phyloP scores from a whole-genome alignment of 805 yeast genomes.

The Lipomyces yamadae region DNA sequence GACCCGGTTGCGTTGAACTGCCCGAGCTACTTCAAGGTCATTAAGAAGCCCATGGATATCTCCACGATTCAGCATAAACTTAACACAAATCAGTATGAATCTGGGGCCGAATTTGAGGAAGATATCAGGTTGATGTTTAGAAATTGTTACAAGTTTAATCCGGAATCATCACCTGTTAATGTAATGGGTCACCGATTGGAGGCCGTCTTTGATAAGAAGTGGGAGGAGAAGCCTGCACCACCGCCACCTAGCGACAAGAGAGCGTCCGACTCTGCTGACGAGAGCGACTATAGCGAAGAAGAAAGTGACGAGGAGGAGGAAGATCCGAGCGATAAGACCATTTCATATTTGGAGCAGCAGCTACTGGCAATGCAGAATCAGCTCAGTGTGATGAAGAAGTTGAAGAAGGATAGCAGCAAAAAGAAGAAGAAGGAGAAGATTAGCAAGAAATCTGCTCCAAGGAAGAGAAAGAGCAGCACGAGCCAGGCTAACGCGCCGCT shows the following conservation, averaged over 20 bases:
- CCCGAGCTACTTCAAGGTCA: slow-evolving; percentile 84
- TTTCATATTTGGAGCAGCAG: slow-evolving; percentile 85
- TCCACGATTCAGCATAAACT: slow-evolving; percentile 81
- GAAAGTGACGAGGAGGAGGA: slow-evolving; percentile 66
- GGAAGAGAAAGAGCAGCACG: slow-evolving; percentile 22
- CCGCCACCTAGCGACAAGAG: slow-evolving; percentile 63
- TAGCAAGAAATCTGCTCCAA: slow-evolving; percentile 47
- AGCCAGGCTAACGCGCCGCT: slow-evolving; percentile 42
- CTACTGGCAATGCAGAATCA: slow-evolving; percentile 83
- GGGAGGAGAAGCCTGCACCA: slow-evolving; percentile 75
- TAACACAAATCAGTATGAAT: slow-evolving; percentile 84
- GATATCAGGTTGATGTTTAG: slow-evolving; percentile 83
- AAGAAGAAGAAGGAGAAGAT: slow-evolving; percentile 58
- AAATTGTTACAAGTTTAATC: slow-evolving; percentile 91
- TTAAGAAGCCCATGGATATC: slow-evolving; percentile 94
- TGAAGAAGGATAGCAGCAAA: slow-evolving; percentile 64
- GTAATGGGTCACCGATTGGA: slow-evolving; percentile 93
- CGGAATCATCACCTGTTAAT: slow-evolving; percentile 96
- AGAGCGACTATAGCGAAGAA: slow-evolving; percentile 51
- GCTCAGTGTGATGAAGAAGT: slow-evolving; percentile 78
- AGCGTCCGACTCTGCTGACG: slow-evolving; percentile 23
- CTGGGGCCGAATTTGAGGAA: slow-evolving; percentile 81
- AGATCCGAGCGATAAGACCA: slow-evolving; percentile 83
- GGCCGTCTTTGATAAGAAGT: slow-evolving; percentile 79
- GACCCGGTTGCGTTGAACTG: slow-evolving; percentile 93